Evolutionary conservation across 331 rosid species (phyloP).

Genomic region (Pyrus hybrid): DNA sequence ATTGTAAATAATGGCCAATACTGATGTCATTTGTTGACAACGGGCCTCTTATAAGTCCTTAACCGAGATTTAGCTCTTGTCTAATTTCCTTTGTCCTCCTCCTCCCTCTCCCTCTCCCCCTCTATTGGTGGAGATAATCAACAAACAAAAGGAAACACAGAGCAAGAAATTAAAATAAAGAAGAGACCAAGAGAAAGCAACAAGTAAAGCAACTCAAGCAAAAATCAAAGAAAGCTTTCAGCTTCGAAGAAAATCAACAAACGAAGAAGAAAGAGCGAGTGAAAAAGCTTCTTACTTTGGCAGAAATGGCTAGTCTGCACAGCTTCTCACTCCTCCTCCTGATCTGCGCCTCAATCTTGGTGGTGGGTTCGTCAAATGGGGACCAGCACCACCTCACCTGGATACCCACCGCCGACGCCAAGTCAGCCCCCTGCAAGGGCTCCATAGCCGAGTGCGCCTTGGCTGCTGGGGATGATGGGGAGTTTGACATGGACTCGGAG

Average conservation of each 20-base stretch:
- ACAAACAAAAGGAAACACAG: neutral
- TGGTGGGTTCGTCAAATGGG: conserved; percentile 26
- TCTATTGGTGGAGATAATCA: neutral
- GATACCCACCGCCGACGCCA: conserved; percentile 18
- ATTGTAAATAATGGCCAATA: neutral
- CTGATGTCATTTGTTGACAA: neutral
- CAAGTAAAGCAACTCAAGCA: too few relatives aligned
- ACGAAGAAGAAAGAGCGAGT: neutral
- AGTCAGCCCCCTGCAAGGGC: conserved; percentile 39
- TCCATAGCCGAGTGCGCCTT: conserved; percentile 56
- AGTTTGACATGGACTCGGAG: conserved; percentile 70
- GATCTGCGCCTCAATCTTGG: conserved; percentile 44
- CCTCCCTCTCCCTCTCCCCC: neutral
- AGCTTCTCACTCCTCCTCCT: conserved; percentile 24
- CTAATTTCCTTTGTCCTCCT: neutral
- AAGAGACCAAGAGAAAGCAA: too few relatives aligned
- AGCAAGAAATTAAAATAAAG: too few relatives aligned
- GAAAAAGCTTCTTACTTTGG: neutral
- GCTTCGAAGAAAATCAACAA: neutral
- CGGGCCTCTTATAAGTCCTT: neutral
- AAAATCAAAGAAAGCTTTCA: neutral
- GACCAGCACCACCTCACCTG: conserved; percentile 27
- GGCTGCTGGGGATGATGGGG: conserved; percentile 27
- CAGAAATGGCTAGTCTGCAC: conserved; percentile 41
- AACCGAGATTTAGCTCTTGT: neutral